Evolutionary conservation across 441 rosid species (phyloP).

Genomic region (Gossypium lobatum): DNA sequence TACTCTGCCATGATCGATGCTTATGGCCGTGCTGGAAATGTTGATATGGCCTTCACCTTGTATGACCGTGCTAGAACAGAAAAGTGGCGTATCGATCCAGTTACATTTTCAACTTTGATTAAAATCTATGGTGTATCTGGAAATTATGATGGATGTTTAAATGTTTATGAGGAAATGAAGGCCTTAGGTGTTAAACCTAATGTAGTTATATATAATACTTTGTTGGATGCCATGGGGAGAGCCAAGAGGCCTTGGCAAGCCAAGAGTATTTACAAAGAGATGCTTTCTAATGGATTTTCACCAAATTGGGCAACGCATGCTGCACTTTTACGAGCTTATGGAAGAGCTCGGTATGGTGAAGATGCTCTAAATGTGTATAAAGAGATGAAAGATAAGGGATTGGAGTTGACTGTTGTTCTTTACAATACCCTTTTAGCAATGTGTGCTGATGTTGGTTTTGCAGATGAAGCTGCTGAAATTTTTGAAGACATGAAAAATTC

Average conservation of each 20-base stretch:
- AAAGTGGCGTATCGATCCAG: constrained; percentile 69
- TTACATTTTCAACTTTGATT: constrained; percentile 68
- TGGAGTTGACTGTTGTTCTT: constrained; percentile 48
- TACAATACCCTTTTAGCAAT: constrained; percentile 76
- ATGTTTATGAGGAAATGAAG: constrained; percentile 90
- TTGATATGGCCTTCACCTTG: constrained; percentile 68
- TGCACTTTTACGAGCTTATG: constrained; percentile 66
- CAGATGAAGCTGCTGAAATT: constrained; percentile 58
- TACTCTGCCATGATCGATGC: constrained; percentile 71
- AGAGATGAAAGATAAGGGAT: constrained; percentile 77
- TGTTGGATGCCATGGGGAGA: constrained; percentile 87
- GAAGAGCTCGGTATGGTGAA: constrained; percentile 71
- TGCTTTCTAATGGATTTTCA: constrained; percentile 46
- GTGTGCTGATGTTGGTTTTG: constrained; percentile 82
- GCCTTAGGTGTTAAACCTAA: constrained; percentile 70
- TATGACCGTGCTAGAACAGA: constrained; percentile 86
- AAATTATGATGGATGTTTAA: constrained; percentile 83
- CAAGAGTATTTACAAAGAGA: constrained; percentile 55
- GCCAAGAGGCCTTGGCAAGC: constrained; percentile 96
- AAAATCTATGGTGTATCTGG: constrained; percentile 51
- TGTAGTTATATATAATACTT: constrained; percentile 52
- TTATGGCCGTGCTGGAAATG: constrained; percentile 66
- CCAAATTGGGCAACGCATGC: constrained; percentile 64
- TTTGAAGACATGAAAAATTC: constrained; percentile 63
- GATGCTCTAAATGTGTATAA: constrained; percentile 63